Conservation (phyloP, 768 basidiomycete species). For the Termitomyces sp. region DNA sequence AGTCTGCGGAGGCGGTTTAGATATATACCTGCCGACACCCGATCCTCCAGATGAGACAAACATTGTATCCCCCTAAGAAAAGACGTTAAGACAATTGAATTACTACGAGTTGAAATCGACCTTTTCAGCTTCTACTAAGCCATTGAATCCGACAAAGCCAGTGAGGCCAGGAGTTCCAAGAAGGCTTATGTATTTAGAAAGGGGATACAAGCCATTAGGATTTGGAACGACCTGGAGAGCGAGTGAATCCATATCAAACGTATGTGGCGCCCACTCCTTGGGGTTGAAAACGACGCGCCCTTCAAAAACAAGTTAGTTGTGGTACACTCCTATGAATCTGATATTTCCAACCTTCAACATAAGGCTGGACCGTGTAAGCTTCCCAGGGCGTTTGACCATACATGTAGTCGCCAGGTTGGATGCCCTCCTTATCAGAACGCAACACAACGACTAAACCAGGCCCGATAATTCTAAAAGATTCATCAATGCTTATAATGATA, state of each 20-base stretch:
- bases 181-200: slow-evolving; percentile 5
- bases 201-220: background rate
- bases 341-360: slow-evolving; percentile 1
- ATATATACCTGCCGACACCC: slow-evolving; percentile 24
- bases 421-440: slow-evolving; percentile 23
- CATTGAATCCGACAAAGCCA: slow-evolving; percentile 25
- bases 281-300: slow-evolving; percentile 7
- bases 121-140: slow-evolving; percentile 22
- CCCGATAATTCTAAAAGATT: slow-evolving; percentile 15
- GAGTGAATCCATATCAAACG: slow-evolving; percentile 14
- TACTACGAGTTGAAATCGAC: slow-evolving; percentile 14
- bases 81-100: background rate
- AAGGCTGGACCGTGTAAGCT: slow-evolving; percentile 9
- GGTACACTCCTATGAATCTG: background rate
- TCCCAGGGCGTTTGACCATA: slow-evolving; percentile 21
- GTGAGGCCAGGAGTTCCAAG: slow-evolving; percentile 20
- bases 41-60: slow-evolving; percentile 24
- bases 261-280: slow-evolving; percentile 10
- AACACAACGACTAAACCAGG: slow-evolving; percentile 30
- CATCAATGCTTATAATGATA: background rate
- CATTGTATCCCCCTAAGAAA: slow-evolving; percentile 17
- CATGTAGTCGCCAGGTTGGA: slow-evolving; percentile 25
- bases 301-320: background rate
- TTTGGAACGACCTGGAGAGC: slow-evolving; percentile 10
- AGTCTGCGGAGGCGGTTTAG: background rate